These are phyloP conservation scores for Mycena vulgaris DNA, from an alignment of 768 basidiomycete genomes.

Conservation along the genomic window DNA sequence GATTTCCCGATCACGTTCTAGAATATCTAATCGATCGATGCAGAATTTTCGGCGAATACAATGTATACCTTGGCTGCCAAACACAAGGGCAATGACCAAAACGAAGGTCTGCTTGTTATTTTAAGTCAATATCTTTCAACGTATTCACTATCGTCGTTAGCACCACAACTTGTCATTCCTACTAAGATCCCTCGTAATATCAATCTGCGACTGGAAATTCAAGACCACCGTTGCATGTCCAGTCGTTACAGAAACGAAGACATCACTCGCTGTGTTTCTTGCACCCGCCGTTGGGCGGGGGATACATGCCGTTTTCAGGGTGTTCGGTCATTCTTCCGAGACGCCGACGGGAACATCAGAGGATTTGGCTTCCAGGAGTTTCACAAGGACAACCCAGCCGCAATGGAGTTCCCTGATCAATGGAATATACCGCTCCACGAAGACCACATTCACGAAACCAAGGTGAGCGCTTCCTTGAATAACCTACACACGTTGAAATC, in stretches of 20 bases:
- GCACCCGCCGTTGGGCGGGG: constrained; percentile 89
- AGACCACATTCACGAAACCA: constrained; percentile 69
- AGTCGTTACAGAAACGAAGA: constrained; percentile 79
- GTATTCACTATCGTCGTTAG: constrained; percentile 22
- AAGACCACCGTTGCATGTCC: constrained; percentile 89
- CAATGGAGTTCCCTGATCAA: constrained; percentile 73
- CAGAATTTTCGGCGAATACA: constrained; percentile 12
- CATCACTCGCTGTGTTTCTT: constrained; percentile 87
- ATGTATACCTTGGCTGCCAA: constrained; percentile 18
- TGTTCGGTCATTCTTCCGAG: constrained; percentile 84
- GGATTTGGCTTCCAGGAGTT: constrained; percentile 81
- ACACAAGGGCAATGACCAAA: neutral
- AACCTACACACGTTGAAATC: constrained; percentile 24
- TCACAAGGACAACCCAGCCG: constrained; percentile 69
- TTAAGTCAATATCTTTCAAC: neutral
- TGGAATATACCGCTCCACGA: constrained; percentile 76
- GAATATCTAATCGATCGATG: constrained; percentile 16
- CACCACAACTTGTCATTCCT: constrained; percentile 13
- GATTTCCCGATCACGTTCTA: constrained; percentile 21
- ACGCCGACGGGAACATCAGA: constrained; percentile 68
- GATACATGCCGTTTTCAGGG: constrained; percentile 91
- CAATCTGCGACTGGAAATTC: constrained; percentile 69
- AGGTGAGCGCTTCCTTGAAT: constrained; percentile 60
- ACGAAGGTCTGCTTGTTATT: constrained; percentile 12
- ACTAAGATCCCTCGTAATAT: constrained; percentile 42